Conservation (phyloP, 2,329 filamentous ascomycete species). For the Cladophialophora carrionii region DNA sequence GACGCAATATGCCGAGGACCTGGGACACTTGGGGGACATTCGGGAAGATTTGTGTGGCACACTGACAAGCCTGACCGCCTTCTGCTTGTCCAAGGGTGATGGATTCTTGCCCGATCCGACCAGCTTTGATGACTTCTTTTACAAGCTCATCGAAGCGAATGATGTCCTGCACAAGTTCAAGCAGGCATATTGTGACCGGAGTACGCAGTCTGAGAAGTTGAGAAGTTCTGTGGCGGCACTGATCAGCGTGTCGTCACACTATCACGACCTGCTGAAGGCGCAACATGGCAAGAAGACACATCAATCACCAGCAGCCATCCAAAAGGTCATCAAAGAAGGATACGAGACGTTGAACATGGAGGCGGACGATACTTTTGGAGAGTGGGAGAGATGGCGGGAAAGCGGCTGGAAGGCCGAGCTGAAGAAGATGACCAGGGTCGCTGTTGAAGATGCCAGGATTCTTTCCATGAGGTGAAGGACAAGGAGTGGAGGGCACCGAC, state of each 20-base stretch:
- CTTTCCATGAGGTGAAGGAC: slow-evolving; percentile 26
- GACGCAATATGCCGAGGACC: slow-evolving; percentile 78
- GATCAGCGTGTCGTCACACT: slow-evolving; percentile 79
- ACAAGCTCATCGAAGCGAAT: slow-evolving; percentile 93
- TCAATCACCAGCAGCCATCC: slow-evolving; percentile 76
- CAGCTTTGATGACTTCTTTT: slow-evolving; percentile 95
- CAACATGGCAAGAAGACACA: slow-evolving; percentile 61
- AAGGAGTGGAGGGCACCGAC: background rate
- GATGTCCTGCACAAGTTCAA: slow-evolving; percentile 73
- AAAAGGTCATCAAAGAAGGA: slow-evolving; percentile 90
- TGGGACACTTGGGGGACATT: slow-evolving; percentile 66
- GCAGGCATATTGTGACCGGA: slow-evolving; percentile 59
- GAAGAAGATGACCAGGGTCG: slow-evolving; percentile 83
- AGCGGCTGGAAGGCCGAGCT: slow-evolving; percentile 73
- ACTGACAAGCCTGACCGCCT: slow-evolving; percentile 78
- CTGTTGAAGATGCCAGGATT: slow-evolving; percentile 69
- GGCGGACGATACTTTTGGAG: slow-evolving; percentile 80
- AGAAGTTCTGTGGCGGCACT: slow-evolving; percentile 76
- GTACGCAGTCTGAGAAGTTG: slow-evolving; percentile 39
- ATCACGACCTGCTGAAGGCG: slow-evolving; percentile 73
- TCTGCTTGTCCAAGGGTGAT: slow-evolving; percentile 85
- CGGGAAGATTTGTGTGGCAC: slow-evolving; percentile 69
- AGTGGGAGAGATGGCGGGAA: slow-evolving; percentile 85
- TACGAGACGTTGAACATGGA: slow-evolving; percentile 95
- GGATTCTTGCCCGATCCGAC: slow-evolving; percentile 84